Evolutionary conservation across 257 asterid genomes (phyloP).

Genomic region (Gentiana straminea): DNA sequence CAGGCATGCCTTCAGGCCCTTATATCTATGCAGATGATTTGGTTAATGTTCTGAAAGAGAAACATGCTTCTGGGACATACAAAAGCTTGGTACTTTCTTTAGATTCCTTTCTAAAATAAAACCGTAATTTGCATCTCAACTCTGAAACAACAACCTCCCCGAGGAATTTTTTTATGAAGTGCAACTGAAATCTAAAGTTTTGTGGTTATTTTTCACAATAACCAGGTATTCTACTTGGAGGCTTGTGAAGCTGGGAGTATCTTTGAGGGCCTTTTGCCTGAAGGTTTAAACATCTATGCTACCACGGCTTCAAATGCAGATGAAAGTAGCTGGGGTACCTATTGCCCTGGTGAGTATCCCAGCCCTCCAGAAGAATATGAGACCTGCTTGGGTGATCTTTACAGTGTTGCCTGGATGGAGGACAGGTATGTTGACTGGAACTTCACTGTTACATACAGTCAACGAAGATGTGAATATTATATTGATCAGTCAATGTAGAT

Average conservation of each 20-base stretch:
- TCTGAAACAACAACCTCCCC: no score
- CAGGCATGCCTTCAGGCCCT: constrained; percentile 86
- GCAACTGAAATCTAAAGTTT: constrained; percentile 3
- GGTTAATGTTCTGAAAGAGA: constrained; percentile 44
- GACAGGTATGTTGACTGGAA: constrained; percentile 49
- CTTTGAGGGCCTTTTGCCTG: constrained; percentile 89
- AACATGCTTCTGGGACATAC: constrained; percentile 80
- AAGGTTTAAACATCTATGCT: constrained; percentile 77
- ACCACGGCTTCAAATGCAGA: constrained; percentile 95
- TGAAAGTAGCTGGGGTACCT: constrained; percentile 97
- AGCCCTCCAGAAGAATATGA: constrained; percentile 80
- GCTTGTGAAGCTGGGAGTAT: constrained; percentile 98
- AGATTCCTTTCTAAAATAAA: background rate
- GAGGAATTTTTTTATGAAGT: no score
- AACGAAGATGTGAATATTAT: no score
- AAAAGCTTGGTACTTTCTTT: constrained; percentile 59
- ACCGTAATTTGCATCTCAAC: no score
- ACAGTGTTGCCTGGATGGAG: constrained; percentile 97
- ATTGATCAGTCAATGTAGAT: background rate
- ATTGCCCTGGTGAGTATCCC: constrained; percentile 89
- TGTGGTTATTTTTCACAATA: background rate
- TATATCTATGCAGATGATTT: constrained; percentile 74
- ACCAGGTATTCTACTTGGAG: constrained; percentile 85
- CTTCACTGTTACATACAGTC: no score
- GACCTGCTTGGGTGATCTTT: constrained; percentile 94